Conservation (phyloP, 2,329 filamentous ascomycete genomes). For the Diaporthe destruens region DNA sequence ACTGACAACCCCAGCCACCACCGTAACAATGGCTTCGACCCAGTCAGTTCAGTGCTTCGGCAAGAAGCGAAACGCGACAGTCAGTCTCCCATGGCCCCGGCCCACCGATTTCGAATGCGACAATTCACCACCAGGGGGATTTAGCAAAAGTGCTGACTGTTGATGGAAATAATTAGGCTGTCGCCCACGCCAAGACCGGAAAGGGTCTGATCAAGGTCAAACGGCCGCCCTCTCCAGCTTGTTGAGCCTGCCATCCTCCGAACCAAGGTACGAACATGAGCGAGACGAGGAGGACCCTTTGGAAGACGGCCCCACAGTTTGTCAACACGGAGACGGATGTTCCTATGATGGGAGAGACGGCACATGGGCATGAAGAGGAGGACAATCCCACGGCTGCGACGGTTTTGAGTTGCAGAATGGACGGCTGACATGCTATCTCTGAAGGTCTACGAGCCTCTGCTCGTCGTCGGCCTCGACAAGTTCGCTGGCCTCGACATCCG, state of each 20-base stretch:
- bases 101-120: slow-evolving; percentile 30
- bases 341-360: not conserved
- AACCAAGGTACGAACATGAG: slow-evolving; percentile 81
- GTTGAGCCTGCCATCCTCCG: slow-evolving; percentile 97
- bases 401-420: not conserved
- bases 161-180: slow-evolving; percentile 38
- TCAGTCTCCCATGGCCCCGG: slow-evolving; percentile 35
- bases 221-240: slow-evolving; percentile 94
- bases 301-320: slow-evolving; percentile 1
- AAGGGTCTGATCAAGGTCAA: slow-evolving; percentile 95
- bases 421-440: slow-evolving; percentile 42
- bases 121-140: slow-evolving; percentile 28
- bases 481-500: slow-evolving; percentile 97
- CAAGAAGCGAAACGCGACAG: slow-evolving; percentile 95
- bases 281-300: slow-evolving; percentile 15
- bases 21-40: slow-evolving; percentile 78
- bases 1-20: slow-evolving; percentile 39
- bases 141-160: slow-evolving; percentile 40
- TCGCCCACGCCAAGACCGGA: slow-evolving; percentile 46
- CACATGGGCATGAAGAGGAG: slow-evolving; percentile 19
- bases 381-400: not conserved
- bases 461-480: slow-evolving; percentile 97
- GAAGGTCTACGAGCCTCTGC: slow-evolving; percentile 97
- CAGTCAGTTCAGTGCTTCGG: slow-evolving; percentile 98
- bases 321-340: not conserved